Base-by-base conservation (phyloP, 257 asterid species). In the Forsythia viridissima region DNA sequence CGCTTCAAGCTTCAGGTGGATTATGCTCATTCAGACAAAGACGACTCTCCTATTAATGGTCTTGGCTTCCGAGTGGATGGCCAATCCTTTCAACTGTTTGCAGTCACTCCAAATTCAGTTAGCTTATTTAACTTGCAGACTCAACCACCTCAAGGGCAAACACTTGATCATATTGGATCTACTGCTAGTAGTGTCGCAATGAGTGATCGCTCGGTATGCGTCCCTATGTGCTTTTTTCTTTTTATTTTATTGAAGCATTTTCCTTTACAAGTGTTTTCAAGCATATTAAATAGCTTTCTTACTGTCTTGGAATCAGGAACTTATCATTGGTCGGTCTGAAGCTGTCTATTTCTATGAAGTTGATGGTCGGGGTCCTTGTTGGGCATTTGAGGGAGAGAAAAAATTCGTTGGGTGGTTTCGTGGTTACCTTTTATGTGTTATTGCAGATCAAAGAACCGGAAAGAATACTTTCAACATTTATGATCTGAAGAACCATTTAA, bases 321-420 rank as follows among this genome's bases (percentile, higher is more conserved):
- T 95, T 85, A 93, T 95, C 77, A 88, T 95, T 77, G 99, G 99
- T 81, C 96, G 97, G 66, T 89, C 90, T 59, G 99, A 95, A 92
- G 99, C 99, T 67, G 89, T 95, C 73, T 95, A 89, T 85, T 95
- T 95, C 78, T 95, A 92, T 81, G 97, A 95, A 84, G 93, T 91
- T 84, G 99, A 95, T 85, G 99, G 99, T 20, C 93, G 99, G 66
- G 99, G 99, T 75, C 99, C 98, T 75, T 95, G 99, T 83, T 95
- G 98, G 98, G 97, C 99, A 44, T 95, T 95, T 85, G 98, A 93
- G 86, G 99, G 99, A 18, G 99, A 92, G 83, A 95, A 95, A 79
- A 95, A 92, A 80, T 80, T 92, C 41, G 86, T 93, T 4, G 98
- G 98, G 5, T 93, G 98, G 96, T 95, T 93, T 79, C 99, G 97